Percentiles rank a stretch among this genome's conserved stretches.
Evolutionary conservation across 2,329 filamentous ascomycete genomes (phyloP).

Genomic region (Aspergillus tubingensis): DNA sequence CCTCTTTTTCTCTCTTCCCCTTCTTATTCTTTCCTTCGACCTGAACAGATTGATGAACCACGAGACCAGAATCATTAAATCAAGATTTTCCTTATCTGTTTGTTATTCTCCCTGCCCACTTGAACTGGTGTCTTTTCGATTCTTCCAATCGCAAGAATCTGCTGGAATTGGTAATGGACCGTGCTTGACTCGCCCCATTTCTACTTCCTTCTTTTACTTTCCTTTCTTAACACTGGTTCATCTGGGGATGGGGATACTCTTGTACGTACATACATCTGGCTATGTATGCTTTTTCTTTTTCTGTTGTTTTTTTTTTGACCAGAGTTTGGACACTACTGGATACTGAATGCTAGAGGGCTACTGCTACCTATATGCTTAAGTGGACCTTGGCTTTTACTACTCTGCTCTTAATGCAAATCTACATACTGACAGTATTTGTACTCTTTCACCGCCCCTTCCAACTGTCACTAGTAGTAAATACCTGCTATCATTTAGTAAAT

Average conservation of each 20-base stretch:
- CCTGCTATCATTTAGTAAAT: too few species aligned
- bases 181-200: not conserved
- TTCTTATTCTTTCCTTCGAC: constrained; percentile 7
- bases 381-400: too few species aligned
- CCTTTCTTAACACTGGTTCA: not conserved
- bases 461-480: too few species aligned
- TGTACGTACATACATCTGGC: constrained; percentile 1
- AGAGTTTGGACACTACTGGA: too few species aligned
- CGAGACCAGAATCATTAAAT: constrained; percentile 8
- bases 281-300: not conserved
- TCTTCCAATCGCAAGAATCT: not conserved
- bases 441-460: too few species aligned
- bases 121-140: not conserved
- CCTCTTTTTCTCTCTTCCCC: not conserved
- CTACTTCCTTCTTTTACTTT: not conserved
- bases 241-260: not conserved
- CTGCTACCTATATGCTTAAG: too few species aligned
- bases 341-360: not conserved
- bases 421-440: too few species aligned
- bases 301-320: too few species aligned
- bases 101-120: not conserved
- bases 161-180: not conserved
- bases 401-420: too few species aligned
- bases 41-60: constrained; percentile 15
- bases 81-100: not conserved